Evolutionary conservation across 306 rosid genomes (phyloP).

Genomic region (Acacia crassicarpa): DNA sequence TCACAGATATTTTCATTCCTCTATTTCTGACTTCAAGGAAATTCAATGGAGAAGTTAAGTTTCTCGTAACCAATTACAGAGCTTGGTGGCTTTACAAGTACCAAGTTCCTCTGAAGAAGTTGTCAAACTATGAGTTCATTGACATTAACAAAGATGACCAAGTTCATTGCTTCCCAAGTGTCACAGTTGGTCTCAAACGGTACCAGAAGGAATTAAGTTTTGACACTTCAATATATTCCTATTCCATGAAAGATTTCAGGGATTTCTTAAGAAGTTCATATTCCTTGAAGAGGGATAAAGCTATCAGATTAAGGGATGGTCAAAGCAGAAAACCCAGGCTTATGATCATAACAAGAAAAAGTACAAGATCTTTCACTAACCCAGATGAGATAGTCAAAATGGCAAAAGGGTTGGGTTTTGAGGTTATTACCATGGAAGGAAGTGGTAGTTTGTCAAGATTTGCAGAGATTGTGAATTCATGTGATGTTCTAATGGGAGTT

Average conservation of each 20-base stretch:
- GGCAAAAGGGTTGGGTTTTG: slow-evolving; percentile 66
- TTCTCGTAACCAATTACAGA: slow-evolving; percentile 49
- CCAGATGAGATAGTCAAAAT: slow-evolving; percentile 46
- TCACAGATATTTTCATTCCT: slow-evolving; percentile 73
- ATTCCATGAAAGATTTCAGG: slow-evolving; percentile 72
- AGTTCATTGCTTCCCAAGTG: slow-evolving; percentile 77
- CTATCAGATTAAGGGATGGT: slow-evolving; percentile 38
- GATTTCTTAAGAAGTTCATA: slow-evolving; percentile 60
- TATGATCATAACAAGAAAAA: slow-evolving; percentile 61
- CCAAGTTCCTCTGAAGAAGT: slow-evolving; percentile 42
- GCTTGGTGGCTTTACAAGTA: slow-evolving; percentile 62
- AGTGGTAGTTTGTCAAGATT: slow-evolving; percentile 42
- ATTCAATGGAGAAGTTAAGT: slow-evolving; percentile 69
- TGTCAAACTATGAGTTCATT: slow-evolving; percentile 60
- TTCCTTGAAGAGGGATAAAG: slow-evolving; percentile 50
- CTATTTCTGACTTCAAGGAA: slow-evolving; percentile 63
- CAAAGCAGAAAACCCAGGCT: slow-evolving; percentile 55
- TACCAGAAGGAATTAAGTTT: slow-evolving; percentile 55
- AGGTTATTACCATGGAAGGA: slow-evolving; percentile 57
- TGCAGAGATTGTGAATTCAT: slow-evolving; percentile 69
- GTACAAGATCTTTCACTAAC: slow-evolving; percentile 71
- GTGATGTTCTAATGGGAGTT: slow-evolving; percentile 90
- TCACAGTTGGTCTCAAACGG: slow-evolving; percentile 70
- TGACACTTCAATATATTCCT: slow-evolving; percentile 55
- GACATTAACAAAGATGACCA: slow-evolving; percentile 56